Evolutionary conservation across 2,329 filamentous ascomycete genomes (phyloP).

Genomic region (Paraphoma chrysanthemicola): DNA sequence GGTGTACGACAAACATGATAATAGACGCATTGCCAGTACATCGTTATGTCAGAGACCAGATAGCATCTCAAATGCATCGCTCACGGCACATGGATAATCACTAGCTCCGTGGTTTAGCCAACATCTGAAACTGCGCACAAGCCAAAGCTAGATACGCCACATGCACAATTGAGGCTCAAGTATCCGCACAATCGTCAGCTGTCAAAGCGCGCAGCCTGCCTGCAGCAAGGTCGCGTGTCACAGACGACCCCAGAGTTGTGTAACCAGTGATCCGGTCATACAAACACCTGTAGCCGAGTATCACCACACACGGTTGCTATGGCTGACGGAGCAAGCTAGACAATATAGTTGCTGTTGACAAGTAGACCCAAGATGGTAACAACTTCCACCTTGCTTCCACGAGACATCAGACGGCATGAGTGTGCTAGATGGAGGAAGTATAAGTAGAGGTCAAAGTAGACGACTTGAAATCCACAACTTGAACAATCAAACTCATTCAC

Average conservation of each 20-base stretch:
- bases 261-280: conserved; percentile 17
- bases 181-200: background rate
- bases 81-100: background rate
- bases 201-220: conserved; percentile 11
- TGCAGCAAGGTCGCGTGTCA: conserved; percentile 26
- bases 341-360: background rate
- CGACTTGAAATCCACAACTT: background rate
- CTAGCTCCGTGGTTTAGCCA: background rate
- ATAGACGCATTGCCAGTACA: background rate
- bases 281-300: conserved; percentile 12
- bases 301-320: conserved; percentile 5
- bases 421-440: background rate
- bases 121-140: background rate
- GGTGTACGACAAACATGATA: conserved; percentile 22
- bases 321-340: conserved; percentile 5
- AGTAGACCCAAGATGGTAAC: conserved; percentile 8
- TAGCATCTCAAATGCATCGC: background rate
- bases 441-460: background rate
- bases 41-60: background rate
- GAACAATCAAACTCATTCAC: background rate
- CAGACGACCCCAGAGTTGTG: conserved; percentile 17
- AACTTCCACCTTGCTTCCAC: conserved; percentile 7
- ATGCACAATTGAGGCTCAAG: too few relatives aligned
- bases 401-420: background rate
- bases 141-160: background rate